Evolutionary conservation across 352 stramenopile genomes (phyloP).

Genomic region (Globisporangium spinosum): DNA sequence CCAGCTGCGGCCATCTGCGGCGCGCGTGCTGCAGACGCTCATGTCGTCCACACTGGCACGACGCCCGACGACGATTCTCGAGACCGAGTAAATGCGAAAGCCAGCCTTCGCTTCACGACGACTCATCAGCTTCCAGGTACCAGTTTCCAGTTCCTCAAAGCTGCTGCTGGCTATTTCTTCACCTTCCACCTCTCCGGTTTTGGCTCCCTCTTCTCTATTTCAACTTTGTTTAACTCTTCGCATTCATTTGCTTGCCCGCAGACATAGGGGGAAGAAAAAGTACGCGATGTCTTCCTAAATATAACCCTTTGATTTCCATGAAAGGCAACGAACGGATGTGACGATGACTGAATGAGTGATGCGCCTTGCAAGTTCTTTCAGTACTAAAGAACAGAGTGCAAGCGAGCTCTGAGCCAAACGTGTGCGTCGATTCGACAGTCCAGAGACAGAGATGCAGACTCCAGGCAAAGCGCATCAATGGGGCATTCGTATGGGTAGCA

Average conservation of each 20-base stretch:
- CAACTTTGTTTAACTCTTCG: neutral
- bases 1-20: constrained; percentile 56
- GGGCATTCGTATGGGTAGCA: neutral
- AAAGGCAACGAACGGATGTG: neutral
- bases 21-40: constrained; percentile 68
- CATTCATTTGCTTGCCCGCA: neutral
- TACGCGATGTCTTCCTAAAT: neutral
- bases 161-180: neutral
- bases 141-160: neutral
- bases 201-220: neutral
- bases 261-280: neutral
- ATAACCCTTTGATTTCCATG: neutral
- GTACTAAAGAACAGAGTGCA: neutral
- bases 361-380: neutral
- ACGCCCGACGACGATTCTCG: constrained; percentile 41
- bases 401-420: neutral
- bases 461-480: neutral
- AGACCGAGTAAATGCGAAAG: constrained; percentile 27
- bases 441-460: neutral
- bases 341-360: neutral
- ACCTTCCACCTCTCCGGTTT: neutral
- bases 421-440: neutral
- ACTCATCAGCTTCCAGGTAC: no score
- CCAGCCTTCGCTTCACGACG: neutral
- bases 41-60: constrained; percentile 60